phyloP scores from a whole-genome alignment of 2,329 filamentous ascomycete genomes.

The Didymella keratinophila region DNA sequence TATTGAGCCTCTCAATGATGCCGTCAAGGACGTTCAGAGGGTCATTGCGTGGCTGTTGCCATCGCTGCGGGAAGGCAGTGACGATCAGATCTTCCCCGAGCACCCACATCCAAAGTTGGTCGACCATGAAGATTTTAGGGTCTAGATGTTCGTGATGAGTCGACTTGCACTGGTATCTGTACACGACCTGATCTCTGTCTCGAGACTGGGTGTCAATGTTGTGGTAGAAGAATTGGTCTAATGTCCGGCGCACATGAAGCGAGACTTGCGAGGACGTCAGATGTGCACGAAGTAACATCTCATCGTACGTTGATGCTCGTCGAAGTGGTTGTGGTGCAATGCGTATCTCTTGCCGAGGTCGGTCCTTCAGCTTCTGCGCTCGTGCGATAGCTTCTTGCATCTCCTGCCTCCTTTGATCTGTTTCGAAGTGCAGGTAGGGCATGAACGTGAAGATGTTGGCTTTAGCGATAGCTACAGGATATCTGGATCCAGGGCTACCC shows the following conservation, averaged over 20 bases:
- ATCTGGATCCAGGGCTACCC: slow-evolving; percentile 48
- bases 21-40: slow-evolving; percentile 69
- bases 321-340: slow-evolving; percentile 30
- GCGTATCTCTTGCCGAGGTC: slow-evolving; percentile 27
- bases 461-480: slow-evolving; percentile 42
- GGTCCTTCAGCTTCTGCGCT: slow-evolving; percentile 39
- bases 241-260: slow-evolving; percentile 67
- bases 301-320: slow-evolving; percentile 50
- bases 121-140: slow-evolving; percentile 72
- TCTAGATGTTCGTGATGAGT: slow-evolving; percentile 51
- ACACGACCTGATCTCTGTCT: slow-evolving; percentile 71
- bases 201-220: slow-evolving; percentile 67
- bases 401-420: slow-evolving; percentile 60
- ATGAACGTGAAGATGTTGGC: slow-evolving; percentile 61
- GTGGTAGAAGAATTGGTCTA: slow-evolving; percentile 73
- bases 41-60: slow-evolving; percentile 68
- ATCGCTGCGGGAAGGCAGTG: slow-evolving; percentile 65
- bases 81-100: slow-evolving; percentile 66
- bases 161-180: slow-evolving; percentile 61
- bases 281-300: slow-evolving; percentile 60
- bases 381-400: slow-evolving; percentile 64
- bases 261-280: slow-evolving; percentile 55
- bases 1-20: slow-evolving; percentile 71
- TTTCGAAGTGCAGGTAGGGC: slow-evolving; percentile 72
- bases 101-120: slow-evolving; percentile 73